Base-by-base conservation (phyloP, 169 alveolate species). In the Babesia sp. region DNA sequence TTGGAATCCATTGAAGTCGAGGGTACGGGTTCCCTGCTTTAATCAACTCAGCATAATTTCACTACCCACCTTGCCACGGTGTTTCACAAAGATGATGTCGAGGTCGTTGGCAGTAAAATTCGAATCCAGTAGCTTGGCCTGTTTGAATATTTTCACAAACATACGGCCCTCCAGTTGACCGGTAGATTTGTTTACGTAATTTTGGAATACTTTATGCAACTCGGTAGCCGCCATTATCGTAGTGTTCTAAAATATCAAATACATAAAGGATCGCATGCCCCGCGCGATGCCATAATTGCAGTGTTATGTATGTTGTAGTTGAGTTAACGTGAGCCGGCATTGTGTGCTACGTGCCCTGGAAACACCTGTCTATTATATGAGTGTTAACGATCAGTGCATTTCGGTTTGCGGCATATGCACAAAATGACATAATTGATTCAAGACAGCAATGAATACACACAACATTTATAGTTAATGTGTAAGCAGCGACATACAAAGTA, bases 71-170 rank as follows among this genome's bases (percentile, higher is more conserved):
- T 61, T 70, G 12, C 77, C 39, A 20, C 68, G 66, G 24, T 69
- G 45, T 26, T 80, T 69, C 45, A 71, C 57, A 45, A 71, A 80
- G 6, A 71, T 48, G 29, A 80, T 29, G 63, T 80, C 88, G 2
- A 69, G 60, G 8, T 39, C 64, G 51, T 45, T 71, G 9, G 77
- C 46, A 2, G 64, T 71, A 8, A 59, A 37, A 8, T 54, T 50
- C 26, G 66, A 34, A 18, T 50, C 34, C 24, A 69, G n/a, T 31
- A 80, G 68, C 0, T 36, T 39, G 9, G 88, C 88, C 41, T 80
- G 78, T 31, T 24, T 59, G 57, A 69, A 80, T 66, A 71, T 50
- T 61, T 80, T 80, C 14, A 80, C 53, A 41, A 55, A 80, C 88
- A 80, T 80, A 28, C 84, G 39, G 26, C 80, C 63, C 54, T 80